A percentile compares a stretch with the other conserved stretches of the same genome.
These are phyloP conservation scores for Phaffomyces thermotolerans DNA, from an alignment of 805 yeast species.

Conservation along the genomic window DNA sequence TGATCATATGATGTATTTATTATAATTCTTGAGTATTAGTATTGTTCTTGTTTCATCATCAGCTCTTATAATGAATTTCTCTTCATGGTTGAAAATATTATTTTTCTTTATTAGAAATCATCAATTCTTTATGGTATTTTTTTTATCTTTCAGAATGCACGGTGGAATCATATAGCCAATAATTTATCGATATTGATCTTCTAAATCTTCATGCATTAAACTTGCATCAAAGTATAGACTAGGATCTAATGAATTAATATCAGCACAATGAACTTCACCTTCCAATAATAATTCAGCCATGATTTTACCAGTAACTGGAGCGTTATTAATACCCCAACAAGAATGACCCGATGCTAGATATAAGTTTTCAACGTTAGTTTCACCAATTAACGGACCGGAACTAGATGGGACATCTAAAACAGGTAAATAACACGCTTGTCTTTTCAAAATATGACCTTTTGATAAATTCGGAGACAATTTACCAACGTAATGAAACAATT, in stretches of 20 bases:
- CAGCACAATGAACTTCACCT: conserved; percentile 73
- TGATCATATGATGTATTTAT: no score
- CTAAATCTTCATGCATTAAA: conserved; percentile 19
- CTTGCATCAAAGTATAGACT: conserved; percentile 77
- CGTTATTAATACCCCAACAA: conserved; percentile 98
- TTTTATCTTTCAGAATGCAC: no score
- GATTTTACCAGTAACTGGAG: conserved; percentile 93
- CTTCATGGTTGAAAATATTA: no score
- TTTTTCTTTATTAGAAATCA: no score
- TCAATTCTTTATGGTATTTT: no score
- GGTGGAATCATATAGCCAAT: background rate
- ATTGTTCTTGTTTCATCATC: no score
- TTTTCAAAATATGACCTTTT: conserved; percentile 66
- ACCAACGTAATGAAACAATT: conserved; percentile 73
- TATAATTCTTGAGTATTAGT: no score
- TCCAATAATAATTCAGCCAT: conserved; percentile 83
- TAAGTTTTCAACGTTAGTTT: conserved; percentile 76
- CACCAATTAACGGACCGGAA: conserved; percentile 91
- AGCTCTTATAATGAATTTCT: no score
- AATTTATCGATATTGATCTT: background rate
- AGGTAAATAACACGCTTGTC: conserved; percentile 95
- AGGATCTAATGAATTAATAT: conserved; percentile 79
- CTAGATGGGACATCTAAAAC: conserved; percentile 89
- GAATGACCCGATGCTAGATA: conserved; percentile 89
- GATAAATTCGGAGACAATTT: conserved; percentile 62